Evolutionary conservation across 805 yeast genomes (phyloP), one percentile per base, ranked within the genome.

Genomic region (Cephaloascus albidus): DNA sequence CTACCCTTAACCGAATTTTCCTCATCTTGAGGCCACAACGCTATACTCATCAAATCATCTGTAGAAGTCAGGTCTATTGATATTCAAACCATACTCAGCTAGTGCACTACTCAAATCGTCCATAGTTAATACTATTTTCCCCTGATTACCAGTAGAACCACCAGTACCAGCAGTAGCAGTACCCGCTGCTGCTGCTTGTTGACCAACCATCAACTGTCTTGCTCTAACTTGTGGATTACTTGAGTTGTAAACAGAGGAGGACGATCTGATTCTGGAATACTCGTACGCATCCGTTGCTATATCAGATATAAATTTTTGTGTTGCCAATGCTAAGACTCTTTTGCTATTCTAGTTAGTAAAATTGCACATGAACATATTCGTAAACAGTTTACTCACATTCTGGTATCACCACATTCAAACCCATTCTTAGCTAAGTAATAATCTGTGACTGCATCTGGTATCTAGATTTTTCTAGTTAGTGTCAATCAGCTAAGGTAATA

Each of bases 201-300:
- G 86, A 36, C 86, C 85, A 36, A 85, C 81, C 53, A 72, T 56
- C 39, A 86, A 65, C 26, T 86, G 90, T 49, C 86, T 74, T 0
- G 93, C 94, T 52, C 94, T 70, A 1, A 79, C 82, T 55, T 85
- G 95, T 5, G 96, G 95, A 53, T 86, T 86, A 35, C 85, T 71
- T 3, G 95, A 78, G 50, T 82, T 81, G 51, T 85, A 80, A n/a
- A 89, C 94, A 0, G 96, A 78, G 10, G 87, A 78, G 3, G 85
- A 69, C n/a, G 93, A 85, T 45, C 97, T 73, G 47, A 93, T 93
- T 44, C 97, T 69, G 6, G 96, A 85, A 55, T 87, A 89, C 56
- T 93, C 98, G 55, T 87, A 93, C 0, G 98, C 97, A 54, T 93
- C 97, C 14, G 88, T 86, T 1, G 98, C 96, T 23, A 93, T 81